These are phyloP conservation scores for Cladosporium velox DNA, from an alignment of 2,329 filamentous ascomycete genomes.

Conservation along the genomic window DNA sequence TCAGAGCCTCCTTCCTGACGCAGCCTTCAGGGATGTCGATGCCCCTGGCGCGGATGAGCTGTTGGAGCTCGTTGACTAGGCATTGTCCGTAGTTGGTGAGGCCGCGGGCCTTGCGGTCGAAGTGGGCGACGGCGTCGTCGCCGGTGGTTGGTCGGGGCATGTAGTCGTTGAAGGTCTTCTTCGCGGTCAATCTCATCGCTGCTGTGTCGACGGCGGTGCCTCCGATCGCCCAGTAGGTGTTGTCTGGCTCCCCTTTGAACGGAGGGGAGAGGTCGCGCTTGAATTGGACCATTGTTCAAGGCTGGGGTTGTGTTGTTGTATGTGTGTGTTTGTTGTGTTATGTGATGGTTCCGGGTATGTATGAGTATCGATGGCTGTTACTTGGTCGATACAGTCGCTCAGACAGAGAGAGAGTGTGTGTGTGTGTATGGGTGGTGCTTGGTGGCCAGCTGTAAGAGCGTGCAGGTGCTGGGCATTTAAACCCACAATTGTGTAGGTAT, in stretches of 20 bases:
- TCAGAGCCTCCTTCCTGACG: background rate
- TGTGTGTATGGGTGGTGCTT: background rate
- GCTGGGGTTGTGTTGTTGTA: background rate
- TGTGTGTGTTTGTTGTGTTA: background rate
- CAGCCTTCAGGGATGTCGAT: background rate
- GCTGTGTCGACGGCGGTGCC: background rate
- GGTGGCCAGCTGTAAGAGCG: background rate
- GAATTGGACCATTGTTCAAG: slow-evolving; percentile 13
- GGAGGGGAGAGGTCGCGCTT: background rate
- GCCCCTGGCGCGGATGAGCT: background rate
- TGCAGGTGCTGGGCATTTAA: background rate
- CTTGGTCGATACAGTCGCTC: background rate
- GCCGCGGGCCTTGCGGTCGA: background rate
- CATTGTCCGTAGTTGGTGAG: background rate
- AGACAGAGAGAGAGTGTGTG: too few relatives aligned
- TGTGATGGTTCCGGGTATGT: background rate
- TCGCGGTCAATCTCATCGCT: background rate
- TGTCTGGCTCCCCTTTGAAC: background rate
- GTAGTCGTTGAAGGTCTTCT: background rate
- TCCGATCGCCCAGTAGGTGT: slow-evolving; percentile 10
- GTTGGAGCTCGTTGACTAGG: background rate
- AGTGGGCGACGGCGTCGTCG: background rate
- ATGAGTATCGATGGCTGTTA: background rate
- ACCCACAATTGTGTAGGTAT: background rate
- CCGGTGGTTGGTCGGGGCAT: background rate